Percentiles rank a stretch among this genome's conserved stretches.
Conservation (phyloP, 1,139 yeast genomes). For the Insectozyma bohioensis region DNA sequence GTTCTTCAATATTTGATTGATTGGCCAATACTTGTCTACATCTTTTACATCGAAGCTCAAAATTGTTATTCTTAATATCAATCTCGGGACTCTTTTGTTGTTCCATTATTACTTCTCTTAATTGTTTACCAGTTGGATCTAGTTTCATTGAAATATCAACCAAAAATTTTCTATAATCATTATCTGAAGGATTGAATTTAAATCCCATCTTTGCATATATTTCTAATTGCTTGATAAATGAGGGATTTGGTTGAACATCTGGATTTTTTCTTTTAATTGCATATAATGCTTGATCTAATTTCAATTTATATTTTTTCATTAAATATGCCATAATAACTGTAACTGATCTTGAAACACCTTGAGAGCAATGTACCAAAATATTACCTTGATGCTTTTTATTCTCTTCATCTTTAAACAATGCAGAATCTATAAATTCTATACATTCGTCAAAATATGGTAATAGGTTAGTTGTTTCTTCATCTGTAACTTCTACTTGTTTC, state of each 20-base stretch:
- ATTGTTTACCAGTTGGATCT: conserved; percentile 30
- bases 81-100: conserved; percentile 9
- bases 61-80: too few relatives aligned
- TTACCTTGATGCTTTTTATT: conserved; percentile 45
- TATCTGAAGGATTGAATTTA: conserved; percentile 23
- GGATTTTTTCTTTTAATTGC: conserved; percentile 66
- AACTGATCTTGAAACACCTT: conserved; percentile 85
- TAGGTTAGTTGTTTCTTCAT: conserved; percentile 61
- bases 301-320: conserved; percentile 69
- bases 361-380: conserved; percentile 72
- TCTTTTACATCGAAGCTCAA: conserved; percentile 62
- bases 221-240: conserved; percentile 71
- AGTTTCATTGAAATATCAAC: conserved; percentile 22
- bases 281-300: conserved; percentile 61
- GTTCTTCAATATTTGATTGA: conserved; percentile 52
- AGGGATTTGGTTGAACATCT: conserved; percentile 68
- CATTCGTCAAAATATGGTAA: conserved; percentile 59
- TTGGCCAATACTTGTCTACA: conserved; percentile 62
- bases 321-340: conserved; percentile 73
- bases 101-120: conserved; percentile 17
- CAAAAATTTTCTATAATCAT: conserved; percentile 28
- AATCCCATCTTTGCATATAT: conserved; percentile 48
- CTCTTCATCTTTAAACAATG: conserved; percentile 45
- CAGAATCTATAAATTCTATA: conserved; percentile 65
- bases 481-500: conserved; percentile 70